These are phyloP conservation scores for Apiospora koreana DNA, from an alignment of 2,329 filamentous ascomycete species.

Conservation along the genomic window DNA sequence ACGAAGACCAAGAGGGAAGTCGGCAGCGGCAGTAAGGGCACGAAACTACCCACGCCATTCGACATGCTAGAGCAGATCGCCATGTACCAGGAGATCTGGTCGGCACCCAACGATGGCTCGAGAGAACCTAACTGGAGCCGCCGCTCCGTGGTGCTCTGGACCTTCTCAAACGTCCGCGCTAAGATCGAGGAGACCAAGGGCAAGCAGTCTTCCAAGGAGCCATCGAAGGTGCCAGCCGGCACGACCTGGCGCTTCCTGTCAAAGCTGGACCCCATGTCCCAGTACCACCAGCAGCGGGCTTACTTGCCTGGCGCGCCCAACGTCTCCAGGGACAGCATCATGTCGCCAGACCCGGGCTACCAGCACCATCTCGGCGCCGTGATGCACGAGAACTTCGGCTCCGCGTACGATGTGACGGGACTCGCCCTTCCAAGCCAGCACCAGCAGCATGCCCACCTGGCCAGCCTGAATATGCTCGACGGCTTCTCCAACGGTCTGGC, in stretches of 20 bases:
- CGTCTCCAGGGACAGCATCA: conserved; percentile 46
- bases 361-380: conserved; percentile 54
- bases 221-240: conserved; percentile 42
- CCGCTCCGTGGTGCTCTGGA: conserved; percentile 64
- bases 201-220: background rate
- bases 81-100: conserved; percentile 70
- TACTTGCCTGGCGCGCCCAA: conserved; percentile 36
- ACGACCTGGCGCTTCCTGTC: conserved; percentile 65
- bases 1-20: conserved; percentile 31
- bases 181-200: conserved; percentile 41
- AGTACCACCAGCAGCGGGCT: conserved; percentile 54
- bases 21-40: conserved; percentile 30
- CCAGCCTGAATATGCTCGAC: conserved; percentile 44
- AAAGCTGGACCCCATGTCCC: conserved; percentile 60
- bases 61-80: conserved; percentile 62
- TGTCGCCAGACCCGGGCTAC: conserved; percentile 53
- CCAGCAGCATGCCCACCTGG: conserved; percentile 20
- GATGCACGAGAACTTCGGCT: conserved; percentile 59
- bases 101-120: conserved; percentile 43
- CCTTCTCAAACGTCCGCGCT: conserved; percentile 56
- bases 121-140: conserved; percentile 48
- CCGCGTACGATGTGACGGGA: conserved; percentile 44
- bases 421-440: conserved; percentile 23
- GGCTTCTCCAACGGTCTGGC: conserved; percentile 54
- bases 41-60: conserved; percentile 35